Evolutionary conservation across 176 grass and related monocot genomes (phyloP).

Genomic region (Oryza punctata): DNA sequence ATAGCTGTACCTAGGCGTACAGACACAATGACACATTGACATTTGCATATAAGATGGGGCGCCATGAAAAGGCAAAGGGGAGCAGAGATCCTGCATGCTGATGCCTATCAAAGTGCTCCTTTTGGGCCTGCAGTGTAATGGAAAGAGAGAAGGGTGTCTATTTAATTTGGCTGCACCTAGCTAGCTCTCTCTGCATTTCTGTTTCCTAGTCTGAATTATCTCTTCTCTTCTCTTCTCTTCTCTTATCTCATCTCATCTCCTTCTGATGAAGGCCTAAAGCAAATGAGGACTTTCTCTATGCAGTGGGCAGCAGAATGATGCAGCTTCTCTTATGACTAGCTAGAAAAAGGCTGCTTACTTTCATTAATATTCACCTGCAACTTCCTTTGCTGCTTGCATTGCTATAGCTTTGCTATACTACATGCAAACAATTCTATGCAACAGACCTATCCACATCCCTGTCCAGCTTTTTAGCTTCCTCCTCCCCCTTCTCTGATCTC

Average conservation of each 20-base stretch:
- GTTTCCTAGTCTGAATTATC: not conserved
- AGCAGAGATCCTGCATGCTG: conserved; percentile 25
- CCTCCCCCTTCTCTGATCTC: not conserved
- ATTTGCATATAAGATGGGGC: conserved; percentile 44
- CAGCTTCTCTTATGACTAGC: conserved; percentile 45
- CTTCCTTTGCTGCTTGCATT: conserved; percentile 28
- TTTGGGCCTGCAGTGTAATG: conserved; percentile 43
- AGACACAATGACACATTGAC: conserved; percentile 29
- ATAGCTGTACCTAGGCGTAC: conserved; percentile 26
- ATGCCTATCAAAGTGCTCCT: conserved; percentile 34
- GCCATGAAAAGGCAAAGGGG: conserved; percentile 19
- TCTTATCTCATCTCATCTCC: not conserved
- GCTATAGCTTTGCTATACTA: conserved; percentile 7
- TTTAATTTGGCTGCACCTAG: conserved; percentile 1
- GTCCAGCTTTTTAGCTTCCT: conserved; percentile 32
- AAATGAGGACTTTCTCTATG: conserved; percentile 7
- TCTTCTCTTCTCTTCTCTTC: not conserved
- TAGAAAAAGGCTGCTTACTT: conserved; percentile 38
- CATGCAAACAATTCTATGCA: conserved; percentile 40
- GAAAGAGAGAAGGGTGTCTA: not conserved
- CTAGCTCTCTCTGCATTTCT: not conserved
- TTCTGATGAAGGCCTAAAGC: conserved; percentile 11
- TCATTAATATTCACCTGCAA: conserved; percentile 44
- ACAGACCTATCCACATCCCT: conserved; percentile 22
- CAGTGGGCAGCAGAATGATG: conserved; percentile 12